Evolutionary conservation across 495 filamentous ascomycete genomes (phyloP), one percentile per base, ranked within the genome.

Genomic region (Darksidea phi): DNA sequence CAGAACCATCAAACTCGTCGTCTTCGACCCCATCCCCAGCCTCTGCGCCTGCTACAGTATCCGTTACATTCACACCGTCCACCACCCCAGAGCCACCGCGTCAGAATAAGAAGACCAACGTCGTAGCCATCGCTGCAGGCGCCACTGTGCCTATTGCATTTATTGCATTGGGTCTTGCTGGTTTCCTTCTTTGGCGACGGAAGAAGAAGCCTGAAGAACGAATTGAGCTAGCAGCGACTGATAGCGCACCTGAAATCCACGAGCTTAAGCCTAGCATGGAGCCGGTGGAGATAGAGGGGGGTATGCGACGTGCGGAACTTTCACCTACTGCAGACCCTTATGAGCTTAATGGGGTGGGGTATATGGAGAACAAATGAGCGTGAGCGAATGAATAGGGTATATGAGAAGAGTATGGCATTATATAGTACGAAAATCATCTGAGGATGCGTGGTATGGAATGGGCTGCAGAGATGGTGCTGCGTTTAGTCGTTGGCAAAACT

Each of bases 351-450:
- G 28, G 28, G 10, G 28, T 10, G 28, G 28, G 10, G 28, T 10
- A 32, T 10, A 32, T 32, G 28, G 28, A 32, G 28, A 32, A 32
- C 4, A 32, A 10, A 10, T 10, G 28, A 32, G 28, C 10, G 28
- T 32, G 10, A 32, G 28, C 28, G 28, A n/a, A n/a, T n/a, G n/a
- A n/a, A n/a, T n/a, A n/a, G n/a, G n/a, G n/a, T n/a, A n/a, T n/a
- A n/a, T n/a, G n/a, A n/a, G n/a, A n/a, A n/a, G n/a, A n/a, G n/a
- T n/a, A 28, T 32, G 17, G 36, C 17, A 17, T 50, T 34, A 25
- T 54, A 61, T 45, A 50, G 11, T 50, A 63, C 13, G 32, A 37
- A 21, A 17, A 46, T n/a, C 23, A 42, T 17, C 24, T 36, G 48
- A 17, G 45, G 23, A 45, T 28, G 48, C n/a, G 28, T 10, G 28